Conservation (phyloP, 495 filamentous ascomycete genomes). For the Penicillium herquei region DNA sequence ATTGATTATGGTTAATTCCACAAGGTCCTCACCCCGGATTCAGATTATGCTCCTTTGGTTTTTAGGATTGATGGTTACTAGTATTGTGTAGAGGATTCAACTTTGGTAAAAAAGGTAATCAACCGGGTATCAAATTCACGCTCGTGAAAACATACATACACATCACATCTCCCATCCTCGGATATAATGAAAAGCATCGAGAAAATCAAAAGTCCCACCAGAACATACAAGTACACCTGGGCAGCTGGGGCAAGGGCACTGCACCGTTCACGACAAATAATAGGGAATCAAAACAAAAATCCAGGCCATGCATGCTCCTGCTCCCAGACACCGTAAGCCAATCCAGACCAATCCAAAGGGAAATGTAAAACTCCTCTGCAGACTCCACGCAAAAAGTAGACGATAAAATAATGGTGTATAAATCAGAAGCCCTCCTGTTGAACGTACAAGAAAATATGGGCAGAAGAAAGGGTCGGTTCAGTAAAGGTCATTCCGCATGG, state of each 20-base stretch:
- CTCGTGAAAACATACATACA: constrained; percentile 3
- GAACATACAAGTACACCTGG: constrained; percentile 4
- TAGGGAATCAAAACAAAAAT: background rate
- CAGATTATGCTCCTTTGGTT: no score
- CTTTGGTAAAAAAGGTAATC: background rate
- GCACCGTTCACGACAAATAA: background rate
- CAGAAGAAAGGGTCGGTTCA: background rate
- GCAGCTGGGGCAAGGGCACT: background rate
- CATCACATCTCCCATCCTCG: background rate
- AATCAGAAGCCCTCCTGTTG: background rate
- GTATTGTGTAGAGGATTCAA: background rate
- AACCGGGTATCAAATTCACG: constrained; percentile 11
- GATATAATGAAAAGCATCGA: background rate
- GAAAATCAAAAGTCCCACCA: background rate
- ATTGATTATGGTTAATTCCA: background rate
- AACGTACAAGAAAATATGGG: background rate
- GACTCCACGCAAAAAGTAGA: background rate
- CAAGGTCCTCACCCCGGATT: background rate
- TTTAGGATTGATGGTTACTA: no score
- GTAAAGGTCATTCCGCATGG: constrained; percentile 2
- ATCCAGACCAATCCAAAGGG: background rate
- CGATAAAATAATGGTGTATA: background rate
- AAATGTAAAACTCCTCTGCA: background rate
- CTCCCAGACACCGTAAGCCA: background rate
- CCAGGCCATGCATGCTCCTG: background rate